Conservation (phyloP, 2,329 filamentous ascomycete species). For the Neopestalotiopsis rosae region DNA sequence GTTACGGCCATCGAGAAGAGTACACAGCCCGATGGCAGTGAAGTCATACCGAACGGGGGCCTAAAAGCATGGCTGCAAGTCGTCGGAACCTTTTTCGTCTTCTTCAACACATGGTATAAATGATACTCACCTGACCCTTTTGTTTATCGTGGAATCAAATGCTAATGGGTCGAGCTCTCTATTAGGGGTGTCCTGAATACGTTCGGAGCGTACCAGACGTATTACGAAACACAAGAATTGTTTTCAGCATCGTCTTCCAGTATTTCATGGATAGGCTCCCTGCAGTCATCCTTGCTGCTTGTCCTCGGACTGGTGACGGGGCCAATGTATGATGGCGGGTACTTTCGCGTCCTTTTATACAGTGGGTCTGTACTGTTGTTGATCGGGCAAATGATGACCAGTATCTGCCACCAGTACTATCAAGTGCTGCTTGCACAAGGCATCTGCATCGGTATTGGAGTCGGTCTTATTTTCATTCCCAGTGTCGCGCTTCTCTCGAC, state of each 20-base stretch:
- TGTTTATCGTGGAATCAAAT: too few species aligned
- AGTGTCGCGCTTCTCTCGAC: slow-evolving; percentile 37
- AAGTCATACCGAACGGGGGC: neutral
- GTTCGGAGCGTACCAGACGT: slow-evolving; percentile 61
- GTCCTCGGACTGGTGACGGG: slow-evolving; percentile 48
- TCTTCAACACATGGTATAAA: slow-evolving; percentile 30
- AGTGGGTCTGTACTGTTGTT: slow-evolving; percentile 47
- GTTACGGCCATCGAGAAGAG: too few species aligned
- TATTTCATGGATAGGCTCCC: slow-evolving; percentile 52
- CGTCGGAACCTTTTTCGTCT: neutral
- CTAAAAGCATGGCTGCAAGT: slow-evolving; percentile 12
- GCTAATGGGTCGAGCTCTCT: too few species aligned
- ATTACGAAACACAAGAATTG: slow-evolving; percentile 49
- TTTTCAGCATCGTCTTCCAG: slow-evolving; percentile 39
- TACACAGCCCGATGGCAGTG: too few species aligned
- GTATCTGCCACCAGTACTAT: slow-evolving; percentile 45
- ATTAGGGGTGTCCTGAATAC: slow-evolving; percentile 36
- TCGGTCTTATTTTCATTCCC: slow-evolving; percentile 46
- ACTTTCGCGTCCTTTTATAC: slow-evolving; percentile 45
- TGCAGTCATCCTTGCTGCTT: slow-evolving; percentile 52
- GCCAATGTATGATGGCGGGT: slow-evolving; percentile 53
- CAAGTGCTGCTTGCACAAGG: slow-evolving; percentile 52
- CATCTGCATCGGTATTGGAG: slow-evolving; percentile 50
- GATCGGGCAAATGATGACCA: slow-evolving; percentile 52
- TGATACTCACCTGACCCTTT: too few species aligned